Conservation (phyloP, 1,284 basidiomycete genomes). For the Veloboletus limbatus region DNA sequence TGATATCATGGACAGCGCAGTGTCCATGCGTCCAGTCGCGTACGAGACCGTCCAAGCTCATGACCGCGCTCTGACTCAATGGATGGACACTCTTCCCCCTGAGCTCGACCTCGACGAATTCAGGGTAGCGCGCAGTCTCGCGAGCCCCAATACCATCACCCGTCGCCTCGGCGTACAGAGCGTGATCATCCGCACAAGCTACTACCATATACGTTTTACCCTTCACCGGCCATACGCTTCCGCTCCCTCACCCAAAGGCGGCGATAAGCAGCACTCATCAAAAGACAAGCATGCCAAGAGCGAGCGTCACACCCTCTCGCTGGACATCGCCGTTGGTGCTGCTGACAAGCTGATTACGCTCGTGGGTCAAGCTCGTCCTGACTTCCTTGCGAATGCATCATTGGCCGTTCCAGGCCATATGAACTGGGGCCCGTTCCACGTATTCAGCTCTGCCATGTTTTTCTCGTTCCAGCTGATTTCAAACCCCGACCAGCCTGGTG, state of each 20-base stretch:
- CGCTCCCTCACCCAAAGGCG: conserved; percentile 23
- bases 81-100: conserved; percentile 68
- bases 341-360: conserved; percentile 75
- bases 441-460: conserved; percentile 82
- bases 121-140: conserved; percentile 62
- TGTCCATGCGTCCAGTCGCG: conserved; percentile 68
- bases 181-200: conserved; percentile 70
- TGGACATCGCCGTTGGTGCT: conserved; percentile 68
- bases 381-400: conserved; percentile 64
- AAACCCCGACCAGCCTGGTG: conserved; percentile 73
- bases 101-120: conserved; percentile 76
- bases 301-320: conserved; percentile 46
- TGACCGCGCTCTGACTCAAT: conserved; percentile 62
- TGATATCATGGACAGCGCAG: conserved; percentile 78
- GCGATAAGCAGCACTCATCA: conserved; percentile 28
- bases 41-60: conserved; percentile 71
- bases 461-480: conserved; percentile 80
- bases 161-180: conserved; percentile 72
- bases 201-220: conserved; percentile 77
- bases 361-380: conserved; percentile 65
- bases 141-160: conserved; percentile 51
- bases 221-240: conserved; percentile 77
- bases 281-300: conserved; percentile 44
- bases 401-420: conserved; percentile 75
- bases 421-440: conserved; percentile 78